phyloP scores from a whole-genome alignment of 2,329 filamentous ascomycete genomes.

The Apiospora aurea region DNA sequence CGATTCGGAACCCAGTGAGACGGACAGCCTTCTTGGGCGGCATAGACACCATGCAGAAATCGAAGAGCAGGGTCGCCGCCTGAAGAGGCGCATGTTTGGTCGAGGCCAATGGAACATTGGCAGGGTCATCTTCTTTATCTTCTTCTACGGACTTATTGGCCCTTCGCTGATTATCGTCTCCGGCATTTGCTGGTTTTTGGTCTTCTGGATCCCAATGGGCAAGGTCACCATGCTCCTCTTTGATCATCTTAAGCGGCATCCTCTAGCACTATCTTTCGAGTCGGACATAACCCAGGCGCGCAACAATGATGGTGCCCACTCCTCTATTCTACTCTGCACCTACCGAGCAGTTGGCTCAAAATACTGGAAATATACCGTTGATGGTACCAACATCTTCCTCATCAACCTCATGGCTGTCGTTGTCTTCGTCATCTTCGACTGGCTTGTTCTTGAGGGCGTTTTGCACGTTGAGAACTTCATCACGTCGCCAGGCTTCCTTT shows the following conservation, averaged over 20 bases:
- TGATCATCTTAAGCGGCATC: slow-evolving; percentile 90
- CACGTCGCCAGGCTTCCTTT: slow-evolving; percentile 86
- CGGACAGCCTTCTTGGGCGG: slow-evolving; percentile 82
- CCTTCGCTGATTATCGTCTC: slow-evolving; percentile 87
- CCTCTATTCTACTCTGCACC: slow-evolving; percentile 92
- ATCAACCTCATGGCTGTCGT: slow-evolving; percentile 96
- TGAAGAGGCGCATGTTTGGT: slow-evolving; percentile 89
- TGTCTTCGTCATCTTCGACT: slow-evolving; percentile 94
- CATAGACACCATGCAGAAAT: slow-evolving; percentile 46
- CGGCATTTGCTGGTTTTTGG: slow-evolving; percentile 90
- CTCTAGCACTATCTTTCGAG: slow-evolving; percentile 91
- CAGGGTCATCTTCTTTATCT: slow-evolving; percentile 92
- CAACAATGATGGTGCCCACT: slow-evolving; percentile 72
- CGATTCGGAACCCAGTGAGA: slow-evolving; percentile 84
- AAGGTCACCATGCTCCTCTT: slow-evolving; percentile 90
- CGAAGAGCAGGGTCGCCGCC: slow-evolving; percentile 44
- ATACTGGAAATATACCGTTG: slow-evolving; percentile 99
- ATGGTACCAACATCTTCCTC: slow-evolving; percentile 98
- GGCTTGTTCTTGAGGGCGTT: slow-evolving; percentile 75
- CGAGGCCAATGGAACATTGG: slow-evolving; percentile 96
- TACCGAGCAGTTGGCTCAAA: slow-evolving; percentile 93
- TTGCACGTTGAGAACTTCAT: slow-evolving; percentile 75
- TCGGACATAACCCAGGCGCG: slow-evolving; percentile 81
- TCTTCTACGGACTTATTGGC: slow-evolving; percentile 93
- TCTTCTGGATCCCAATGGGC: slow-evolving; percentile 99